Evolutionary conservation across 176 grass and related monocot species (phyloP).

Genomic region (Carex littledalei): DNA sequence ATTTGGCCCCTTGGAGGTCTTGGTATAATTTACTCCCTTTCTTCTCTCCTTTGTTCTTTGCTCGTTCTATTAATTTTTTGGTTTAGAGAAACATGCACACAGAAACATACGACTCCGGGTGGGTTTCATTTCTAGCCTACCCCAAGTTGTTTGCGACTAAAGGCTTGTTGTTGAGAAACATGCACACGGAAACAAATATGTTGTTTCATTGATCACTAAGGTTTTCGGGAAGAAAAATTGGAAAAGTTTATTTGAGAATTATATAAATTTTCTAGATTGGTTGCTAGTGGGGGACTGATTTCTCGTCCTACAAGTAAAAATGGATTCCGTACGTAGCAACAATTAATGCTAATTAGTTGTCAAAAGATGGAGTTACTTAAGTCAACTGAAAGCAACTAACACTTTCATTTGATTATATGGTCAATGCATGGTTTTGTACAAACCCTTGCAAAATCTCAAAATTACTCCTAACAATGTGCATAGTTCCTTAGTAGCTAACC

Average conservation of each 20-base stretch:
- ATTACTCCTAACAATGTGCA: background rate
- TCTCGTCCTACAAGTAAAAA: background rate
- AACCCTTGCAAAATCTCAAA: background rate
- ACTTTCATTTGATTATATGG: background rate
- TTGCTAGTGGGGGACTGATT: background rate
- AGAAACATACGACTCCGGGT: background rate
- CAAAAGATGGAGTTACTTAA: background rate
- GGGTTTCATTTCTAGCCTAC: too few relatives aligned
- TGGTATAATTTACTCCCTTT: slow-evolving; percentile 26
- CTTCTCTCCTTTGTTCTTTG: background rate
- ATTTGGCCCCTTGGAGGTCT: slow-evolving; percentile 38
- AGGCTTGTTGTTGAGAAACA: background rate
- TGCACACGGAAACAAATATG: background rate
- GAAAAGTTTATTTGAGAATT: background rate
- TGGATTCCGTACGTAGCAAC: background rate
- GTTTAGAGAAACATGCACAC: background rate
- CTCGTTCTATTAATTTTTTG: background rate
- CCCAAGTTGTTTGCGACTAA: too few relatives aligned
- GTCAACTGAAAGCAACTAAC: background rate
- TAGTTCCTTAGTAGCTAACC: background rate
- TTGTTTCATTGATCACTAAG: background rate
- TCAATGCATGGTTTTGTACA: background rate
- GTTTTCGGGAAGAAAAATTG: background rate
- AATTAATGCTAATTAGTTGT: background rate
- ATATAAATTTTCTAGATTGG: background rate